These are phyloP conservation scores for peach (Prunus persica) DNA, from an alignment of 306 rosid genomes.

Conservation along the genomic window DNA sequence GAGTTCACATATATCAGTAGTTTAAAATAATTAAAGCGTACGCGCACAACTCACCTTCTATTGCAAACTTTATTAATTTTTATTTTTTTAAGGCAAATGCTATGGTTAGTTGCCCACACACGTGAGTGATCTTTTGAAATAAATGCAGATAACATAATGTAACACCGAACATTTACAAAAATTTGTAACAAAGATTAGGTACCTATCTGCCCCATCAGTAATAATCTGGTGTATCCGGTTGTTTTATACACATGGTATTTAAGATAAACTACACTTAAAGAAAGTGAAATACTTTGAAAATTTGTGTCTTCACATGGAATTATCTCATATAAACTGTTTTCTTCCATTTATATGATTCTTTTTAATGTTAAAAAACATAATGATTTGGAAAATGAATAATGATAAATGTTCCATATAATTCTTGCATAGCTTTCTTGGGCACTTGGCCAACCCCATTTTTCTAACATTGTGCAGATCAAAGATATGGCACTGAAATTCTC, in stretches of 20 bases:
- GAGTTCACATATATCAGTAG: too few species aligned
- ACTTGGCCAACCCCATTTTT: not conserved
- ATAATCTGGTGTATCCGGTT: too few species aligned
- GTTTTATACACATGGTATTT: not conserved
- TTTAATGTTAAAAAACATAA: not conserved
- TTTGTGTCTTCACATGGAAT: not conserved
- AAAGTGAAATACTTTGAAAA: not conserved
- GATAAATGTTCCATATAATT: not conserved
- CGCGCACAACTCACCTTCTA: too few species aligned
- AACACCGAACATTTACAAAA: too few species aligned
- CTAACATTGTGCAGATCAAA: constrained; percentile 58
- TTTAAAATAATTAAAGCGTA: too few species aligned
- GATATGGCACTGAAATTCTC: constrained; percentile 86
- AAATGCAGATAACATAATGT: too few species aligned
- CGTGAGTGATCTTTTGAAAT: too few species aligned
- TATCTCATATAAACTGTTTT: not conserved
- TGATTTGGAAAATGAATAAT: not conserved
- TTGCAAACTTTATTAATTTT: too few species aligned
- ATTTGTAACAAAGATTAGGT: not conserved
- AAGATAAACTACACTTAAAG: not conserved
- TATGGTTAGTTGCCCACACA: too few species aligned
- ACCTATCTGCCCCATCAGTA: not conserved
- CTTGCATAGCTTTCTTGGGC: not conserved
- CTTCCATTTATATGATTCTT: not conserved
- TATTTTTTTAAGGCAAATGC: too few species aligned